Conservation (phyloP, 2,329 filamentous ascomycete species). For the Cladophialophora carrionii region DNA sequence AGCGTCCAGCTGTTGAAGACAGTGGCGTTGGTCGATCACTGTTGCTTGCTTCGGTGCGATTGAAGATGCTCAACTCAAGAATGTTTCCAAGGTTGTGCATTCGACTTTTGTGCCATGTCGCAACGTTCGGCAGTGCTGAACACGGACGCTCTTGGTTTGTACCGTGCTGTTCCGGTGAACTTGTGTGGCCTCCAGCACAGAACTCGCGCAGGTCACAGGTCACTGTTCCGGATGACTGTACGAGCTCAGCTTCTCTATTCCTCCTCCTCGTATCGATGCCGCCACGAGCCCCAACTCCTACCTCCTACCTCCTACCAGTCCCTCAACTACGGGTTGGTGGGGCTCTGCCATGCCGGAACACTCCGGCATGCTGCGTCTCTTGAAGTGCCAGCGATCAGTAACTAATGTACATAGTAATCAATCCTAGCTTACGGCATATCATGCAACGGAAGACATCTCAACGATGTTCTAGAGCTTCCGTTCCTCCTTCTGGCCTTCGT, state of each 20-base stretch:
- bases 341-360: too few species aligned
- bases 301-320: too few species aligned
- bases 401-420: neutral
- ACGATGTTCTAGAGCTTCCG: neutral
- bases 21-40: neutral
- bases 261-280: too few species aligned
- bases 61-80: neutral
- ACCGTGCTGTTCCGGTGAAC: too few species aligned
- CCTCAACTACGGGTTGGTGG: neutral
- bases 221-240: too few species aligned
- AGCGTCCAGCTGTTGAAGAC: neutral
- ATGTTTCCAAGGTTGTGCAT: neutral
- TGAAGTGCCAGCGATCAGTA: neutral
- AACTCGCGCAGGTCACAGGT: too few species aligned
- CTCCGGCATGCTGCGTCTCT: too few species aligned
- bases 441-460: neutral
- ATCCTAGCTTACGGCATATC: neutral
- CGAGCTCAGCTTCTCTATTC: too few species aligned
- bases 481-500: neutral
- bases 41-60: neutral
- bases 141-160: neutral
- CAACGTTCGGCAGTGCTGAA: neutral
- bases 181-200: too few species aligned
- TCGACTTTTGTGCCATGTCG: neutral
- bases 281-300: too few species aligned